Base-by-base conservation (phyloP, 345 rosid species). In the Lepidium aucheri region DNA sequence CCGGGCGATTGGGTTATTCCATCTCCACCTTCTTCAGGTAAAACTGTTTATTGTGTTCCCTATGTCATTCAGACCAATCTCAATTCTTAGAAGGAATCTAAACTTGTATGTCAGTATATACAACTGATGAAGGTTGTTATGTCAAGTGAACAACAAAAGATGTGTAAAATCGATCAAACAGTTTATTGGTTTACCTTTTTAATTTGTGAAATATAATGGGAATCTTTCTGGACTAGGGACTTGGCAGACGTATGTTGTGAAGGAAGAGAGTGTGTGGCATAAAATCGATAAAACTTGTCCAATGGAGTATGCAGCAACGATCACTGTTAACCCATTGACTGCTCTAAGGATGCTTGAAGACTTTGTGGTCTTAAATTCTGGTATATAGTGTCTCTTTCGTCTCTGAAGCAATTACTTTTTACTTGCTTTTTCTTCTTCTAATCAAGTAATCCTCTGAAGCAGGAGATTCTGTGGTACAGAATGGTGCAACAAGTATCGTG, bases 321-420 rank as follows among this genome's bases (percentile, higher is more conserved):
- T 90, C 34, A 88, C 85, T 18, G 91, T 93, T 76, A 90, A 93
- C 83, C 98, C 98, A 33, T 83, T 86, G 79, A 82, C 86, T 30
- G 86, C 98, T 68, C 62, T 93, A 52, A 80, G 91, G 76, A 93
- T 90, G 97, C 94, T 93, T 15, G 90, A 85, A 66, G 97, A 90
- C 67, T 88, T 90, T 74, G 78, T 55, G 13, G 60, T 68, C 68
- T 66, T 93, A 46, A 79, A 79, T 44, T 62, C 92, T 51, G 96
- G 97, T 84, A 67, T 46, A 68, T 6, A 24, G 38, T 40, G 17
- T 53, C 45, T 60, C 26, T 45, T 17, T 2, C 1, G 14, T 40
- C 38, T 61, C 34, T 6, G 4, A 41, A 42, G 26, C 6, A 55
- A 60, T 8, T 39, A 26, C 32, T 62, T 51, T 17, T 22, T 40